These are phyloP conservation scores for Westerdykella ornata DNA, from an alignment of 2,329 filamentous ascomycete genomes.

Conservation along the genomic window DNA sequence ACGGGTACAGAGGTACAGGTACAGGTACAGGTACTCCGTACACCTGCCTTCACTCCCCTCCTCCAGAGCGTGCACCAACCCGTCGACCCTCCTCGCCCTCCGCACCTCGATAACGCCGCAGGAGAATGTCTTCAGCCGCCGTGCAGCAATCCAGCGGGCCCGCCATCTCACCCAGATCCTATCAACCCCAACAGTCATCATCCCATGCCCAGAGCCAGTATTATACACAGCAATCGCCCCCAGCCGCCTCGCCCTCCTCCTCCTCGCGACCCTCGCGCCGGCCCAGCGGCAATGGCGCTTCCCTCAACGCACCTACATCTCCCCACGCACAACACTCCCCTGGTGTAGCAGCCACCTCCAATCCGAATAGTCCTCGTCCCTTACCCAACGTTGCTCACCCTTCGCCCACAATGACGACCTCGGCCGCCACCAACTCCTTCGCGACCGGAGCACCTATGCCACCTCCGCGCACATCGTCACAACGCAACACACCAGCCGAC, in stretches of 20 bases:
- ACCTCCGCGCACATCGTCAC: slow-evolving; percentile 74
- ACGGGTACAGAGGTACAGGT: not conserved
- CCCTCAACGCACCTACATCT: slow-evolving; percentile 35
- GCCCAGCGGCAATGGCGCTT: slow-evolving; percentile 37
- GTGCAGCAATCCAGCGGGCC: slow-evolving; percentile 25
- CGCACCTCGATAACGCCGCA: slow-evolving; percentile 6
- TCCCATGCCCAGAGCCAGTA: slow-evolving; percentile 29
- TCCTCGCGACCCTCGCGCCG: slow-evolving; percentile 34
- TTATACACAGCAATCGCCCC: slow-evolving; percentile 24
- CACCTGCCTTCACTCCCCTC: slow-evolving; percentile 2
- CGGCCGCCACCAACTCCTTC: slow-evolving; percentile 52
- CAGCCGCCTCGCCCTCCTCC: slow-evolving; percentile 31
- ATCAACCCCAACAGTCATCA: slow-evolving; percentile 23
- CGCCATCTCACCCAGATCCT: slow-evolving; percentile 21
- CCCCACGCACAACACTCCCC: slow-evolving; percentile 32
- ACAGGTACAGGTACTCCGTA: not conserved
- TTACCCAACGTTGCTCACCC: slow-evolving; percentile 38
- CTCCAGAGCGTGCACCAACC: slow-evolving; percentile 1
- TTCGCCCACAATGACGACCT: slow-evolving; percentile 41
- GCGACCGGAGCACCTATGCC: slow-evolving; percentile 56
- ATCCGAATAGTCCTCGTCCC: slow-evolving; percentile 39
- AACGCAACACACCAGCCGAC: slow-evolving; percentile 38
- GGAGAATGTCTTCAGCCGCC: slow-evolving; percentile 34
- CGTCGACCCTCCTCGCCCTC: slow-evolving; percentile 4
- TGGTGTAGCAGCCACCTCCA: slow-evolving; percentile 29